Conservation (phyloP, 2,329 filamentous ascomycete genomes). For the Penicillium italicum region DNA sequence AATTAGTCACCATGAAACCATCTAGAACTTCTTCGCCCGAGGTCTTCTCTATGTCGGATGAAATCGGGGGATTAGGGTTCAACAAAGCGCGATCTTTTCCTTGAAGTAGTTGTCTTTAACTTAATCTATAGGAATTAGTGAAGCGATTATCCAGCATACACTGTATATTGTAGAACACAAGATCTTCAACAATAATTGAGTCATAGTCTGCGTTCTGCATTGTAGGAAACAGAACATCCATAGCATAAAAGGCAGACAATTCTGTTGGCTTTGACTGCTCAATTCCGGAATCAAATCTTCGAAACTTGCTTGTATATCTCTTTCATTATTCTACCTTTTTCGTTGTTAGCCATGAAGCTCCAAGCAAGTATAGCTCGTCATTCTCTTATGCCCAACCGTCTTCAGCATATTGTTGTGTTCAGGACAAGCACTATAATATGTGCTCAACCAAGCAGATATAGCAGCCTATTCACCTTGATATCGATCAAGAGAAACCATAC, state of each 20-base stretch:
- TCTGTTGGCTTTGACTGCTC: background rate
- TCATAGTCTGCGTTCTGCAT: conserved; percentile 9
- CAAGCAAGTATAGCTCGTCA: background rate
- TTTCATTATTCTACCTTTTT: background rate
- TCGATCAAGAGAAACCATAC: background rate
- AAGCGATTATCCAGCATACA: conserved; percentile 3
- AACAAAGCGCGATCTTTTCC: background rate
- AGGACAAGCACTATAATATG: background rate
- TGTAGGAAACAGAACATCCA: conserved; percentile 6
- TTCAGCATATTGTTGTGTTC: background rate
- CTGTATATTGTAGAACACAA: conserved; percentile 6
- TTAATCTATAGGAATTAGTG: background rate
- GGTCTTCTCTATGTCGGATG: background rate
- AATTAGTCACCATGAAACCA: background rate
- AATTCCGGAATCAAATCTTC: background rate
- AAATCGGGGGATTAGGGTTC: conserved; percentile 10
- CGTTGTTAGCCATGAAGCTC: background rate
- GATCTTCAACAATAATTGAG: background rate
- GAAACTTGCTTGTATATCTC: background rate
- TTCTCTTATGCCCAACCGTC: background rate
- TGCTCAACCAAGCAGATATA: background rate
- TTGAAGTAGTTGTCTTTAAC: background rate
- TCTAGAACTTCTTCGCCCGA: background rate
- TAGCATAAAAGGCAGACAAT: background rate
- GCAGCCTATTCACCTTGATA: background rate